Conservation (phyloP, 805 yeast genomes). For the Myxozyma lipomycoides region DNA sequence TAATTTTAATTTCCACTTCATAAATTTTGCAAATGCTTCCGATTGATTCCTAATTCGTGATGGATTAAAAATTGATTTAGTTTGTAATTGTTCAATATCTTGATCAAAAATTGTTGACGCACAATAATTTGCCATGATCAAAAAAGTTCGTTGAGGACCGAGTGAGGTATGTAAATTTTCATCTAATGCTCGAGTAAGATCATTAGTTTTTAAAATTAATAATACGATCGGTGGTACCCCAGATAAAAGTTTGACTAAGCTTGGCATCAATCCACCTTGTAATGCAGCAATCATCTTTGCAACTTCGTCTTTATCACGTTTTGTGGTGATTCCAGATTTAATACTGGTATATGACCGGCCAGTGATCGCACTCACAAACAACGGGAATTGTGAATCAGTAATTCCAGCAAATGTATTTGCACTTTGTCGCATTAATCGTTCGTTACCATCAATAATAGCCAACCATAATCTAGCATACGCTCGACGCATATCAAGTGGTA, state of each 20-base stretch:
- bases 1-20: conserved; percentile 11
- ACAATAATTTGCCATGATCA: conserved; percentile 87
- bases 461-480: conserved; percentile 92
- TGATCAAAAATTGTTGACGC: conserved; percentile 75
- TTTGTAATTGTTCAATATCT: conserved; percentile 12
- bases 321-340: conserved; percentile 46
- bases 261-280: conserved; percentile 58
- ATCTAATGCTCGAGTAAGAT: conserved; percentile 82
- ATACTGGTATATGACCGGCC: conserved; percentile 84
- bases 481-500: conserved; percentile 69
- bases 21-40: conserved; percentile 9
- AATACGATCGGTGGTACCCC: conserved; percentile 81
- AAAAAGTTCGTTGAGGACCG: conserved; percentile 81
- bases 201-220: conserved; percentile 87
- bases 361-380: conserved; percentile 90
- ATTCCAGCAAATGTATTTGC: conserved; percentile 79
- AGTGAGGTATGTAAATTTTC: conserved; percentile 76
- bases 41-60: background rate
- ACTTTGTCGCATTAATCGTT: conserved; percentile 61
- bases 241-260: conserved; percentile 73
- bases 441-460: conserved; percentile 70
- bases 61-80: background rate
- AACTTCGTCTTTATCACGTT: conserved; percentile 60
- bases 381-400: conserved; percentile 65
- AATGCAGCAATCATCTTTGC: conserved; percentile 61